These are phyloP conservation scores for Tephrocybe sp. DNA, from an alignment of 768 basidiomycete species.

Conservation along the genomic window DNA sequence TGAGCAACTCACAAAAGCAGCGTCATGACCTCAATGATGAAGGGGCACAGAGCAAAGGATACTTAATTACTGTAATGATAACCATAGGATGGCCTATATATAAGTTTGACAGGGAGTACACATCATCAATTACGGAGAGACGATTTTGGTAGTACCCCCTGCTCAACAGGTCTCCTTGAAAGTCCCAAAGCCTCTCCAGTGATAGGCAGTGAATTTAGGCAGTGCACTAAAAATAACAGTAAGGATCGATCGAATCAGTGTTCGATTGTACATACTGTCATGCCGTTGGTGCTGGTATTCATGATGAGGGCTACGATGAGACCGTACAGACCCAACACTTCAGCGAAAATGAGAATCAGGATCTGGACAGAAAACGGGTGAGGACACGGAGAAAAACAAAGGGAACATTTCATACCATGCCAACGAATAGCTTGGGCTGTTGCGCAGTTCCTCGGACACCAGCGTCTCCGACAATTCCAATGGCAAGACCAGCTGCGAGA, in stretches of 20 bases:
- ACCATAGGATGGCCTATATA: slow-evolving; percentile 14
- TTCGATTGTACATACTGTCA: slow-evolving; percentile 14
- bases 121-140: slow-evolving; percentile 15
- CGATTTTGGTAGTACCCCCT: slow-evolving; percentile 15
- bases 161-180: not conserved
- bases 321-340: slow-evolving; percentile 57
- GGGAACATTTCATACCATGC: slow-evolving; percentile 62
- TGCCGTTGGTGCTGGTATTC: slow-evolving; percentile 65
- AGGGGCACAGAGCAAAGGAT: slow-evolving; percentile 7
- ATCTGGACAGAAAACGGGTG: slow-evolving; percentile 49
- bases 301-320: slow-evolving; percentile 96
- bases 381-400: not conserved
- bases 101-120: slow-evolving; percentile 10
- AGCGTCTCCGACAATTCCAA: slow-evolving; percentile 98
- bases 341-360: slow-evolving; percentile 96
- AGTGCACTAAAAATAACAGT: slow-evolving; percentile 6
- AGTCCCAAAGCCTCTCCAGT: slow-evolving; percentile 3
- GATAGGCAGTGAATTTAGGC: slow-evolving; percentile 2
- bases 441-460: slow-evolving; percentile 98
- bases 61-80: slow-evolving; percentile 16
- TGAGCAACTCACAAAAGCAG: not conserved
- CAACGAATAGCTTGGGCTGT: slow-evolving; percentile 91
- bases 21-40: not conserved
- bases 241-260: not conserved
- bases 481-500: slow-evolving; percentile 95